Conservation (phyloP, 257 asterid genomes). For the Linaria vulgaris region DNA sequence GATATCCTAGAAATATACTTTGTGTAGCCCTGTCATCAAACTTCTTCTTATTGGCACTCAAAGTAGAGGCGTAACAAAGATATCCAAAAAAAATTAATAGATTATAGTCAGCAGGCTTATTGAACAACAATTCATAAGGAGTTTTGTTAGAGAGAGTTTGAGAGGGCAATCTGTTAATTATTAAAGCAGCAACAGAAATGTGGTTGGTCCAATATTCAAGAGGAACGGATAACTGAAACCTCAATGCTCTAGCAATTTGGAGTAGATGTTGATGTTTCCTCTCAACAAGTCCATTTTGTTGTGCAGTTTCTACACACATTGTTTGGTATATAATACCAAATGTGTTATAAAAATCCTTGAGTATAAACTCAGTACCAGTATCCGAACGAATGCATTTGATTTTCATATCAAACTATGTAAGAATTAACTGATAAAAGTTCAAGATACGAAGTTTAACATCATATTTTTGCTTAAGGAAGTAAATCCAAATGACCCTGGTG, state of each 20-base stretch:
- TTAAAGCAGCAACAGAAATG: background rate
- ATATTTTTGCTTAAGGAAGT: background rate
- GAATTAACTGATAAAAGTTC: no score
- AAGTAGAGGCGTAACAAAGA: no score
- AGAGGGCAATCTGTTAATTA: background rate
- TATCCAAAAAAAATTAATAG: no score
- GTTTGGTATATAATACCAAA: background rate
- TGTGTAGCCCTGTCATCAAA: no score
- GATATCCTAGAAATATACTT: no score
- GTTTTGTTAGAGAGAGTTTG: no score
- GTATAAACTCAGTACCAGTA: background rate
- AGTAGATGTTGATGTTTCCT: conserved; percentile 8
- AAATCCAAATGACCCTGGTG: background rate
- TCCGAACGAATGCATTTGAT: background rate
- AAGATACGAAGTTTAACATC: background rate
- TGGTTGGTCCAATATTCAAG: background rate
- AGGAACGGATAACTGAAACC: background rate
- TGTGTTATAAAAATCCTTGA: background rate
- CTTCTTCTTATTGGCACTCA: no score
- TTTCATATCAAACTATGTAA: background rate
- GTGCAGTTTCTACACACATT: background rate
- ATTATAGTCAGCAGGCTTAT: no score
- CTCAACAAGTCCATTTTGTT: background rate
- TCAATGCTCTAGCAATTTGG: no score
- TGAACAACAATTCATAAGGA: no score